Conservation (phyloP, 306 rosid genomes). For the Casuarina cunninghamiana region DNA sequence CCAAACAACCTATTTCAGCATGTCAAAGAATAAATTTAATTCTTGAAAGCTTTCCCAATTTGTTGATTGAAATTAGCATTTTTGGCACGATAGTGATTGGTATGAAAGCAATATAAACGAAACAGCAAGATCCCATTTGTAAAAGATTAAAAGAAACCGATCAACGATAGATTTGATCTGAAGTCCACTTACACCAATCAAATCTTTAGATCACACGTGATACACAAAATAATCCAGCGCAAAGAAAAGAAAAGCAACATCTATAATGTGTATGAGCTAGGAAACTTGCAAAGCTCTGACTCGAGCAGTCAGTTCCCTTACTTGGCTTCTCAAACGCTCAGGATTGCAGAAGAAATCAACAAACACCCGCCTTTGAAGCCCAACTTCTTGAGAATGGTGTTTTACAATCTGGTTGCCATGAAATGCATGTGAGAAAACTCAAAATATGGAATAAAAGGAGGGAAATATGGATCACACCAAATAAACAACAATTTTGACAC, state of each 20-base stretch:
- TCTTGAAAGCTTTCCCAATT: too few relatives aligned
- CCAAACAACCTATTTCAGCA: too few relatives aligned
- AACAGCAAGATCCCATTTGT: background rate
- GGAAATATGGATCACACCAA: background rate
- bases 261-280: constrained; percentile 16
- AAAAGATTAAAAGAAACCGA: background rate
- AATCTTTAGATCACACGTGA: background rate
- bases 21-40: too few relatives aligned
- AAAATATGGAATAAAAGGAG: background rate
- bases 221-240: background rate
- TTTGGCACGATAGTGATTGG: too few relatives aligned
- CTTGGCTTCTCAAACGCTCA: constrained; percentile 80
- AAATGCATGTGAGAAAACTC: constrained; percentile 6
- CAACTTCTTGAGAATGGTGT: constrained; percentile 85
- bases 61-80: too few relatives aligned
- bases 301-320: constrained; percentile 77
- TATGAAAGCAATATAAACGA: background rate
- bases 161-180: background rate
- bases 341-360: constrained; percentile 98
- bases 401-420: constrained; percentile 73
- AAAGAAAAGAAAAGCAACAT: background rate
- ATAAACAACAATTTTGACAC: background rate
- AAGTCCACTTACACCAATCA: background rate
- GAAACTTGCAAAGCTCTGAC: constrained; percentile 87
- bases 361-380: constrained; percentile 81